Conservation (phyloP, 768 basidiomycete species). For the Agrocybe pediades region DNA sequence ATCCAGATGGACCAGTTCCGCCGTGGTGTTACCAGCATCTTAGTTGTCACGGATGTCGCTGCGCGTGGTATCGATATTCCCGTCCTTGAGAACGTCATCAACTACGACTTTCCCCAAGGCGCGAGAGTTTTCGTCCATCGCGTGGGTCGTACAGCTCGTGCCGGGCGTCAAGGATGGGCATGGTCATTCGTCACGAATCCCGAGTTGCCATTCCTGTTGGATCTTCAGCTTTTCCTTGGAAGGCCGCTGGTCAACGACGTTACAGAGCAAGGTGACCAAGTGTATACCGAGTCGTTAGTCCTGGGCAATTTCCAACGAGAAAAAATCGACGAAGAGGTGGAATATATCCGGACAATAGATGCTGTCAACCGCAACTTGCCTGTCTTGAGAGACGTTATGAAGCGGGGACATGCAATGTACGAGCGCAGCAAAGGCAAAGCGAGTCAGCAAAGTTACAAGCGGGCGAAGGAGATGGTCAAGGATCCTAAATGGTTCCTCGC, state of each 20-base stretch:
- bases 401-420: conserved; percentile 89
- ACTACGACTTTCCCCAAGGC: conserved; percentile 97
- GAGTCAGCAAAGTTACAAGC: conserved; percentile 78
- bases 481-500: conserved; percentile 71
- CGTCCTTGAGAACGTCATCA: conserved; percentile 93
- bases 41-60: conserved; percentile 98
- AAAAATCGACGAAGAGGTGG: conserved; percentile 79
- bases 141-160: conserved; percentile 94
- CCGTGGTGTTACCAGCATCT: conserved; percentile 71
- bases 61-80: conserved; percentile 99
- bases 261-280: conserved; percentile 51
- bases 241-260: conserved; percentile 68
- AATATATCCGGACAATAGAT: conserved; percentile 72
- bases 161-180: conserved; percentile 93
- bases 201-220: conserved; percentile 89
- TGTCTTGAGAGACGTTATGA: conserved; percentile 78
- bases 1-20: conserved; percentile 93
- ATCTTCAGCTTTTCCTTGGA: conserved; percentile 90
- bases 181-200: conserved; percentile 89
- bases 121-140: conserved; percentile 94
- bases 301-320: conserved; percentile 85
- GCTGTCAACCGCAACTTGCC: conserved; percentile 64
- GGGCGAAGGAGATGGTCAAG: conserved; percentile 87
- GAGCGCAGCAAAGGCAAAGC: conserved; percentile 93
- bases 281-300: conserved; percentile 72